These are phyloP conservation scores for Coemansia sp. DNA, from an alignment of 192 early-diverging fungal species.

Conservation along the genomic window DNA sequence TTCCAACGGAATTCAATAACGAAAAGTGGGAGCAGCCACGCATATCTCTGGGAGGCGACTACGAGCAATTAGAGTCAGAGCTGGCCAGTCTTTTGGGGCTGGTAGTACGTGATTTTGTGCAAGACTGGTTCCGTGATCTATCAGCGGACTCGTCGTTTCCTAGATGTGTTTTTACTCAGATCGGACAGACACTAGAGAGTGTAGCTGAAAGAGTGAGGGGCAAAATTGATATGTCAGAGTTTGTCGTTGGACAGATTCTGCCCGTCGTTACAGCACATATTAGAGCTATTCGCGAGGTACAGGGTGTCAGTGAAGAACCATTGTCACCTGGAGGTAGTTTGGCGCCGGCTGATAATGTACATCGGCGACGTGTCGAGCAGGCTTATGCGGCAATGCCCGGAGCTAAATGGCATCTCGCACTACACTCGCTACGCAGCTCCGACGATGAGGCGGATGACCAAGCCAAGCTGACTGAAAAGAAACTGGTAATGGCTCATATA, in stretches of 20 bases:
- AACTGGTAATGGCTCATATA: constrained; percentile 65
- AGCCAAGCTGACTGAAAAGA: constrained; percentile 27
- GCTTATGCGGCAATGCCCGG: constrained; percentile 28
- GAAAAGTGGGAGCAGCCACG: not conserved
- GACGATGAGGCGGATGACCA: constrained; percentile 1
- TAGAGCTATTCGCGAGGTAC: constrained; percentile 57
- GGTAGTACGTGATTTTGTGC: constrained; percentile 57
- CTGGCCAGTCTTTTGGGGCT: constrained; percentile 19
- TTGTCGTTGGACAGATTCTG: constrained; percentile 66
- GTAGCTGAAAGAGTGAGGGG: constrained; percentile 29
- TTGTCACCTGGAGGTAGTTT: constrained; percentile 19
- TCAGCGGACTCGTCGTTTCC: constrained; percentile 54
- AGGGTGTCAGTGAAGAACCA: constrained; percentile 31
- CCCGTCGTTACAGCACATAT: constrained; percentile 78
- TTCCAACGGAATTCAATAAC: constrained; percentile 21
- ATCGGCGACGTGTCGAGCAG: constrained; percentile 21
- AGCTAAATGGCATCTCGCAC: constrained; percentile 20
- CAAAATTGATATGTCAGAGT: constrained; percentile 62
- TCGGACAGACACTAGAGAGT: constrained; percentile 31
- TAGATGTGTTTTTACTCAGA: constrained; percentile 32
- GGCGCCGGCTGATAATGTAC: constrained; percentile 43
- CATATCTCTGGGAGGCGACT: constrained; percentile 1
- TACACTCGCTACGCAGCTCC: not conserved
- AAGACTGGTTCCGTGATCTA: constrained; percentile 52
- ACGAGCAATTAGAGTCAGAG: constrained; percentile 8